Conservation (phyloP, 2,329 filamentous ascomycete genomes). For the Aspergillus ruber region DNA sequence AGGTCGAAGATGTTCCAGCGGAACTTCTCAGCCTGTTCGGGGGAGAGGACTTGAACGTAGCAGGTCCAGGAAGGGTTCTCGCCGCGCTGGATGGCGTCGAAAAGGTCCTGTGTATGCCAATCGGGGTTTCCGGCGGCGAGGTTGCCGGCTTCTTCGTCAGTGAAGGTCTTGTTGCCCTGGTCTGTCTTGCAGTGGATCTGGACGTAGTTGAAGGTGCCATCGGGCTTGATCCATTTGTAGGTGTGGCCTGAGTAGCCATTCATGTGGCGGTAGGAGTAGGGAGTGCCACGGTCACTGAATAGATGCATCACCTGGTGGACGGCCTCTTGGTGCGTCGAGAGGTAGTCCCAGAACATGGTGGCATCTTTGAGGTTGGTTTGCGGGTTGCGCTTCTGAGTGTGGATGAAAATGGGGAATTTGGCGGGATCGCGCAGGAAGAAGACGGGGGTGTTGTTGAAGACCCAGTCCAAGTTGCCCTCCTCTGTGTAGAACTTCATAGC, state of each 20-base stretch:
- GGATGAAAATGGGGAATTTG: conserved; percentile 68
- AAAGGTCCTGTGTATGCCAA: conserved; percentile 58
- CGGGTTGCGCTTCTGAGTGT: conserved; percentile 69
- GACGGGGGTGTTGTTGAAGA: conserved; percentile 67
- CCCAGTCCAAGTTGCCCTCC: conserved; percentile 68
- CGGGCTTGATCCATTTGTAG: conserved; percentile 59
- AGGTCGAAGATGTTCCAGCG: conserved; percentile 62
- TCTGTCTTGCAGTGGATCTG: conserved; percentile 60
- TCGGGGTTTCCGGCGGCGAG: conserved; percentile 56
- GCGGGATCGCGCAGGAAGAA: conserved; percentile 70
- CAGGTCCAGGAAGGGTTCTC: conserved; percentile 59
- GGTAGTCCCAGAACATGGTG: conserved; percentile 64
- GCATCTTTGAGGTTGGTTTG: conserved; percentile 63
- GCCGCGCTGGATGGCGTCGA: conserved; percentile 55
- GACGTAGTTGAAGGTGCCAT: conserved; percentile 60
- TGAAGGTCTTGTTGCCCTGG: conserved; percentile 57
- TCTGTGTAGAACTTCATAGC: conserved; percentile 67
- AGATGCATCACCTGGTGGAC: conserved; percentile 60
- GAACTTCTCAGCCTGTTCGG: conserved; percentile 56
- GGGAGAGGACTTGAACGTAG: conserved; percentile 58
- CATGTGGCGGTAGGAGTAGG: conserved; percentile 60
- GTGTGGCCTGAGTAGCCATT: conserved; percentile 64
- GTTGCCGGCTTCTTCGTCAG: conserved; percentile 50
- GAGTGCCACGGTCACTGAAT: conserved; percentile 61
- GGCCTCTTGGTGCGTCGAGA: conserved; percentile 56